Evolutionary conservation across 2,329 filamentous ascomycete species (phyloP), one percentile per base, ranked within the genome.

Genomic region (Dactylella cylindrospora): DNA sequence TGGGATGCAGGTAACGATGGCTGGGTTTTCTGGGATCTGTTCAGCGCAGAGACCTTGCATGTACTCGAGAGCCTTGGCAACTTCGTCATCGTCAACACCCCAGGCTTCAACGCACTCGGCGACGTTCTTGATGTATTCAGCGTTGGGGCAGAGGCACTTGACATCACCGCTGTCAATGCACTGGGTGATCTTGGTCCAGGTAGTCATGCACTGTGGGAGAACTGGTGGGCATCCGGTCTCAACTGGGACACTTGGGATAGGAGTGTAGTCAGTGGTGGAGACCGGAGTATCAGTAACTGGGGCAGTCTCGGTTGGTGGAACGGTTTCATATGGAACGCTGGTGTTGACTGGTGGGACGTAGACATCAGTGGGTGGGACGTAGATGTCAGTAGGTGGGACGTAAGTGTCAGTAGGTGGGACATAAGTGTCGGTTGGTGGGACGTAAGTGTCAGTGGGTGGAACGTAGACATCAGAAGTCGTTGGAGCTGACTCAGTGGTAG

Each of bases 11-110:
- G 86, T 94, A 70, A 88, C 81, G 70, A 97, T 87, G 66, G 79
- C 87, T n/a, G 90, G 89, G 80, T 96, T 95, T 71, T 80, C 69
- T 12, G 80, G 77, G 28, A 88, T 80, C 74, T 85, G 84, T 47
- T 80, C 76, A 55, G 86, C 89, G 77, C 91, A 97, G 75, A 97
- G 88, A 72, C 90, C 90, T 74, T 90, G 85, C 78, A 96, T 85
- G 82, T 88, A 95, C 69, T 81, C 80, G 60, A 93, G 79, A 62
- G 89, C 88, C 68, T 83, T 75, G 50, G 82, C 78, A 68, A 91
- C 79, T 71, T 87, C 80, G 38, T 80, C 76, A 64, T 84, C 79
- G 59, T 79, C 79, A 60, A 79, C 78, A 66, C 84, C 86, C 79
- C 90, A 85, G 54, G 90, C 81, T 70, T 84, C 82, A 68, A 97